These are phyloP conservation scores for Torulaspora globosa DNA, from an alignment of 1,139 yeast genomes.

Conservation along the genomic window DNA sequence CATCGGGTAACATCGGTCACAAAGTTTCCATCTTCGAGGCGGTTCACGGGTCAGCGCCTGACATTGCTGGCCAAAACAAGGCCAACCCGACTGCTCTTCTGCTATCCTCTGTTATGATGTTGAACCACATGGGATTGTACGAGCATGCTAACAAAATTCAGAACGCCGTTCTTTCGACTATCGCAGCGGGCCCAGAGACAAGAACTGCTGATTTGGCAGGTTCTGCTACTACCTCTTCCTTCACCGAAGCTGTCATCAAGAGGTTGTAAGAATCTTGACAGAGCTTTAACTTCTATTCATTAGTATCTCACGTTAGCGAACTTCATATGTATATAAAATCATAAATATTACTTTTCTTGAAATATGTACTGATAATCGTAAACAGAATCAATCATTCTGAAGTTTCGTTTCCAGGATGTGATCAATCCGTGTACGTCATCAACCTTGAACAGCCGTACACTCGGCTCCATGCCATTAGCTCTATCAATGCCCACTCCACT, in stretches of 20 bases:
- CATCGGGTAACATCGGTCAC: slow-evolving; percentile 99
- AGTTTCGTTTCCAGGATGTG: slow-evolving; percentile 51
- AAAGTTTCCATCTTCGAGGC: slow-evolving; percentile 97
- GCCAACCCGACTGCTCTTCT: slow-evolving; percentile 98
- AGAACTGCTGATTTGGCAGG: slow-evolving; percentile 98
- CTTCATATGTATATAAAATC: slow-evolving; percentile 7
- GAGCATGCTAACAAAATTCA: slow-evolving; percentile 79
- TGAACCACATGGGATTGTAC: slow-evolving; percentile 92
- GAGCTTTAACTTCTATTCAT: not conserved
- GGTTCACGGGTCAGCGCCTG: slow-evolving; percentile 98
- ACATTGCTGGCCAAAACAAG: slow-evolving; percentile 94
- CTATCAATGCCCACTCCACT: slow-evolving; percentile 49
- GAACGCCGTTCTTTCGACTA: slow-evolving; percentile 82
- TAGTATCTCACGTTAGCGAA: not conserved
- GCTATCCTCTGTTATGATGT: slow-evolving; percentile 96
- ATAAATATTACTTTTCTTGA: slow-evolving; percentile 5
- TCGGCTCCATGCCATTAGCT: slow-evolving; percentile 40
- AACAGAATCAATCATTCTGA: slow-evolving; percentile 34
- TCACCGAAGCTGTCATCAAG: slow-evolving; percentile 74
- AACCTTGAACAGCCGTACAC: slow-evolving; percentile 45
- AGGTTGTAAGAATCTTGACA: slow-evolving; percentile 42
- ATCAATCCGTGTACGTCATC: slow-evolving; percentile 42
- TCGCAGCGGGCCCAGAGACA: slow-evolving; percentile 89
- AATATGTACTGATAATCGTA: slow-evolving; percentile 35
- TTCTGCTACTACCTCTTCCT: slow-evolving; percentile 78